Evolutionary conservation across 2,329 filamentous ascomycete genomes (phyloP).

Genomic region (Trichoderma sp.): DNA sequence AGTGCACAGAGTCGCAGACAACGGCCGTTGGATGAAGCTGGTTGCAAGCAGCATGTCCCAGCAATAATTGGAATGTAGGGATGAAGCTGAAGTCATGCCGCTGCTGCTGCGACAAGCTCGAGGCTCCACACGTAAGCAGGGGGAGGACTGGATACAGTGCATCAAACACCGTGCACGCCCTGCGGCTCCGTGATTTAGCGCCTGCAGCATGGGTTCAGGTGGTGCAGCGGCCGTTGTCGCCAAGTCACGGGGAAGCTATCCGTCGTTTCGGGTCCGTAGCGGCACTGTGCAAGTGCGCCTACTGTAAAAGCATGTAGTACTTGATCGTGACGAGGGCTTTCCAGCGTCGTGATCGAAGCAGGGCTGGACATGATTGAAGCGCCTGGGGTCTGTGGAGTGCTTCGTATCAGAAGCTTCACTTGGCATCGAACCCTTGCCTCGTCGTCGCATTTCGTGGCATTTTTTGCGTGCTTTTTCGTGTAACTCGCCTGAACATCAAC

Average conservation of each 20-base stretch:
- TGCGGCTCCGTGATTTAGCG: neutral
- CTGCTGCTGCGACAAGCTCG: neutral
- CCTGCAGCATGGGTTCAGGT: neutral
- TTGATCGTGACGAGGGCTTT: neutral
- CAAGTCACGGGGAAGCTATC: slow-evolving; percentile 3
- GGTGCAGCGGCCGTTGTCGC: neutral
- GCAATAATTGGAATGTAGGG: neutral
- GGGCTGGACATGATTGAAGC: neutral
- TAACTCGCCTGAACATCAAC: too few relatives aligned
- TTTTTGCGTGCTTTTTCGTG: too few relatives aligned
- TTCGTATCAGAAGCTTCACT: neutral
- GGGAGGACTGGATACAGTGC: neutral
- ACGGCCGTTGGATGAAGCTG: neutral
- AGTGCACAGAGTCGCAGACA: neutral
- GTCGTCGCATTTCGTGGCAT: neutral
- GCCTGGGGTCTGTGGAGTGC: too few relatives aligned
- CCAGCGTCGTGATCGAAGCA: neutral
- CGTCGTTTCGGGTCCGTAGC: slow-evolving; percentile 3
- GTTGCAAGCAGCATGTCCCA: neutral
- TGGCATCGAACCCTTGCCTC: neutral
- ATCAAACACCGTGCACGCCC: neutral
- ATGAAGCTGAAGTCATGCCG: neutral
- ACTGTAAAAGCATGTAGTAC: too few relatives aligned
- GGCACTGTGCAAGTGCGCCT: neutral
- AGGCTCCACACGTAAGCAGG: neutral